Percentiles rank a stretch among this genome's conserved stretches.
phyloP scores from a whole-genome alignment of 805 yeast genomes.

The Yueomyces sinensis region DNA sequence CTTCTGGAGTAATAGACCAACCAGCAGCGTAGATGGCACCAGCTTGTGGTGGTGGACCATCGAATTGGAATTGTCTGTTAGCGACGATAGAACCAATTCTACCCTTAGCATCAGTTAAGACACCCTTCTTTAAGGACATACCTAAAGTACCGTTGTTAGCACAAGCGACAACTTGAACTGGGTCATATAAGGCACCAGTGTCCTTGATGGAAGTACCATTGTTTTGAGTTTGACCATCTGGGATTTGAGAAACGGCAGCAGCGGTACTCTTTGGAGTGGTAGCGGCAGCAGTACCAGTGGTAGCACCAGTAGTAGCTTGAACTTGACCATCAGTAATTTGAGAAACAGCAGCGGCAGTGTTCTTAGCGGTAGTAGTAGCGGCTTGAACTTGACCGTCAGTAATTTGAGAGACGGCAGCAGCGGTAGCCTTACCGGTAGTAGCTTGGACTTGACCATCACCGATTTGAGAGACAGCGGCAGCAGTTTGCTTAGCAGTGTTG shows the following conservation, averaged over 20 bases:
- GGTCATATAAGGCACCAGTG: conserved; percentile 17
- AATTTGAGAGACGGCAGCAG: conserved; percentile 20
- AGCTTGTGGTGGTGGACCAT: conserved; percentile 80
- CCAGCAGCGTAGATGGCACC: conserved; percentile 63
- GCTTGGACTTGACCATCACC: conserved; percentile 30
- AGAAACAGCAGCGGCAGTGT: conserved; percentile 26
- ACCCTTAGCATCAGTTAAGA: conserved; percentile 45
- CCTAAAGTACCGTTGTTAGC: conserved; percentile 37
- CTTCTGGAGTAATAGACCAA: conserved; percentile 43
- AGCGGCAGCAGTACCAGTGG: conserved; percentile 31
- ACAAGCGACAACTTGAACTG: conserved; percentile 22
- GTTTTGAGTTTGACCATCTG: conserved; percentile 32
- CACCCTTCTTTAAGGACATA: conserved; percentile 37
- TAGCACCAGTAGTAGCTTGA: conserved; percentile 24
- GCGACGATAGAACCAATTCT: conserved; percentile 74
- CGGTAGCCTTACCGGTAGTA: conserved; percentile 13
- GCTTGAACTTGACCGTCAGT: conserved; percentile 30
- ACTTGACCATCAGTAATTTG: conserved; percentile 35
- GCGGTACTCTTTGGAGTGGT: conserved; percentile 20
- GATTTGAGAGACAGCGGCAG: conserved; percentile 26
- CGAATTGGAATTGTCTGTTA: conserved; percentile 76
- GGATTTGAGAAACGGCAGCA: conserved; percentile 25
- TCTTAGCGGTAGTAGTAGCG: conserved; percentile 12
- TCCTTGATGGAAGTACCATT: conserved; percentile 19
- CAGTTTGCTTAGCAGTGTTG: not conserved